phyloP scores from a whole-genome alignment of 164 flowering plant genomes.

The Chloranthus sessilifolius region DNA sequence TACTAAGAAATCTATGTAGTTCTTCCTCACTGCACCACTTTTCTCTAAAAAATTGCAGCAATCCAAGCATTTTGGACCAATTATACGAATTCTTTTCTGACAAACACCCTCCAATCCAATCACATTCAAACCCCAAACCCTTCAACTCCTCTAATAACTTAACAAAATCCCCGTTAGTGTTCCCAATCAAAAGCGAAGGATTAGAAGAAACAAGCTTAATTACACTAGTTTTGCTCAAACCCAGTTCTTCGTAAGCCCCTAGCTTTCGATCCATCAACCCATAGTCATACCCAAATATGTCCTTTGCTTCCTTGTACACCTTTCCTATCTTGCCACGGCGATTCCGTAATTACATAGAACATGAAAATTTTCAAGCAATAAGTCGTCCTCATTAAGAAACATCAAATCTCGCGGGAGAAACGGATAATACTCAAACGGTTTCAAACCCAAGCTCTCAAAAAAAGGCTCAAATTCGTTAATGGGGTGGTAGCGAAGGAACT shows the following conservation, averaged over 20 bases:
- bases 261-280: constrained; percentile 31
- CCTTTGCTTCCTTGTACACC: constrained; percentile 46
- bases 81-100: constrained; percentile 27
- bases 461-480: constrained; percentile 84
- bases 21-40: constrained; percentile 33
- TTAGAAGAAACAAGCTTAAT: constrained; percentile 31
- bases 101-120: constrained; percentile 39
- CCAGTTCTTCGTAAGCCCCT: constrained; percentile 26
- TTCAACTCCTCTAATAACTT: constrained; percentile 34
- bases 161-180: constrained; percentile 28
- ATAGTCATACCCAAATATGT: constrained; percentile 39
- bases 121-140: constrained; percentile 27
- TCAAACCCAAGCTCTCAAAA: constrained; percentile 74
- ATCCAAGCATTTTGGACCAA: constrained; percentile 43
- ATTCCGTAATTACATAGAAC: constrained; percentile 58
- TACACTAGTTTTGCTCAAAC: constrained; percentile 28
- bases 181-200: constrained; percentile 47
- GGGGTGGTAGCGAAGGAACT: constrained; percentile 61
- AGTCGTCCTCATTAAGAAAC: constrained; percentile 48
- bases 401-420: constrained; percentile 46
- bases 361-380: constrained; percentile 50
- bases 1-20: constrained; percentile 25
- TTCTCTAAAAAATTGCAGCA: constrained; percentile 29
- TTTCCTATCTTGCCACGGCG: constrained; percentile 47
- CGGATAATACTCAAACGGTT: constrained; percentile 28